phyloP scores from a whole-genome alignment of 768 basidiomycete species.

The Trametes cubensis region DNA sequence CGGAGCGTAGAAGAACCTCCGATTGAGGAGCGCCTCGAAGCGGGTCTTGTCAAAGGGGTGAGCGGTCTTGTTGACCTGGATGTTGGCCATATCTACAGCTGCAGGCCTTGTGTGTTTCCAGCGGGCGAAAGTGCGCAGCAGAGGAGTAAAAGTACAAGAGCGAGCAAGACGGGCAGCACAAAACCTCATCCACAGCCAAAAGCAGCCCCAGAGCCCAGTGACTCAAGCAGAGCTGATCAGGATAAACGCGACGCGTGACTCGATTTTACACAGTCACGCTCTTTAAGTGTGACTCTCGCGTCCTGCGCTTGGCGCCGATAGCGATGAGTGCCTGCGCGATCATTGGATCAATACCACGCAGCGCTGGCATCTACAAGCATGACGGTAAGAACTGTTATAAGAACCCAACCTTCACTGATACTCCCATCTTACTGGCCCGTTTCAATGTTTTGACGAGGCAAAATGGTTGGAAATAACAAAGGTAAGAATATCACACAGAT shows the following conservation, averaged over 20 bases:
- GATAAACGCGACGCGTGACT: constrained; percentile 27
- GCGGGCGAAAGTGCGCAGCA: constrained; percentile 8
- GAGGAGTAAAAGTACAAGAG: constrained; percentile 23
- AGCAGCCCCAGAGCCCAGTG: constrained; percentile 7
- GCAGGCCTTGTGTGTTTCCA: constrained; percentile 8
- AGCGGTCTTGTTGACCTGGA: constrained; percentile 72
- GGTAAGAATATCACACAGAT: constrained; percentile 10
- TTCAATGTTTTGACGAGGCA: neutral
- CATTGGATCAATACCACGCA: too few relatives aligned
- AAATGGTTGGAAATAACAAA: constrained; percentile 4
- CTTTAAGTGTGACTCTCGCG: constrained; percentile 5
- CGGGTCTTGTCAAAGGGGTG: constrained; percentile 86
- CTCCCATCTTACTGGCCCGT: neutral
- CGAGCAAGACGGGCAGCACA: constrained; percentile 18
- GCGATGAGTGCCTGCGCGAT: neutral
- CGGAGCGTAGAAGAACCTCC: constrained; percentile 96
- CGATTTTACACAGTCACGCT: neutral
- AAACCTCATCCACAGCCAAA: constrained; percentile 14
- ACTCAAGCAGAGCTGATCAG: constrained; percentile 20
- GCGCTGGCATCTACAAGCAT: too few relatives aligned
- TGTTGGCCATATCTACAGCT: constrained; percentile 26
- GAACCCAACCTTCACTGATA: too few relatives aligned
- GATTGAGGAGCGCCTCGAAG: constrained; percentile 83
- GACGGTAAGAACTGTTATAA: too few relatives aligned
- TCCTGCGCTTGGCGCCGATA: neutral